Evolutionary conservation across 305 asterid genomes (phyloP), one percentile per base, ranked within the genome.

Genomic region (Solanum hybrid): DNA sequence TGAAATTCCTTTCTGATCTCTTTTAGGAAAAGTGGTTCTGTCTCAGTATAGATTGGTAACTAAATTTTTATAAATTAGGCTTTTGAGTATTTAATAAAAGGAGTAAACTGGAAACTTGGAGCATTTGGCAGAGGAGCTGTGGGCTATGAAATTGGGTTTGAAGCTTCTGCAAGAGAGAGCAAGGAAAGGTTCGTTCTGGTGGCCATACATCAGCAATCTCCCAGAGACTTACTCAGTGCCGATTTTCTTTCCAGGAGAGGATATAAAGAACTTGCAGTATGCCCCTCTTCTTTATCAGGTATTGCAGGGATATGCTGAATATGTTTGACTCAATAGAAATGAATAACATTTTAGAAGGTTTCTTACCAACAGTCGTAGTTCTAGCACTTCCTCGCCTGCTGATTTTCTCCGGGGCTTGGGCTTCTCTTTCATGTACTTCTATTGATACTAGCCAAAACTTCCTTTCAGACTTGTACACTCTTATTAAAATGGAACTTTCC

Each of bases 271-370:
- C 92, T 92, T 97, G 90, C 98, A 97, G 94, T 96, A 97, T 89
- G 99, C 99, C 79, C 99, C 99, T 84, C 96, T 97, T 91, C 97
- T 97, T 89, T 93, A 95, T 91, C 99, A 97, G 99, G 99, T 97
- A 92, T 79, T 72, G 73, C 5, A 27, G 8, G 76, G 60, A 38
- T 64, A 22, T 76, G 40, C 19, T 45, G 87, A 82, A 45, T 27
- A 29, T 19, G 29, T 29, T 81, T 82, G 19, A 27, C 87, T 7
- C 40, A 40, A 24, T 26, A 26, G 86, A 80, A 38, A 40, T 56
- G 9, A 17, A 17, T 38, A 38, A 26, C 27, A 26, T 27, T 56
- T 56, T 56, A 56, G 10, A 19, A 1, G 9, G 69, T 17, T 56
- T 3, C 24, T 56, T 56, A 7, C 24, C 24, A 56, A 56, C 69